Conservation (phyloP, 2,329 filamentous ascomycete species). For the Chrysosporium keratinophilum region DNA sequence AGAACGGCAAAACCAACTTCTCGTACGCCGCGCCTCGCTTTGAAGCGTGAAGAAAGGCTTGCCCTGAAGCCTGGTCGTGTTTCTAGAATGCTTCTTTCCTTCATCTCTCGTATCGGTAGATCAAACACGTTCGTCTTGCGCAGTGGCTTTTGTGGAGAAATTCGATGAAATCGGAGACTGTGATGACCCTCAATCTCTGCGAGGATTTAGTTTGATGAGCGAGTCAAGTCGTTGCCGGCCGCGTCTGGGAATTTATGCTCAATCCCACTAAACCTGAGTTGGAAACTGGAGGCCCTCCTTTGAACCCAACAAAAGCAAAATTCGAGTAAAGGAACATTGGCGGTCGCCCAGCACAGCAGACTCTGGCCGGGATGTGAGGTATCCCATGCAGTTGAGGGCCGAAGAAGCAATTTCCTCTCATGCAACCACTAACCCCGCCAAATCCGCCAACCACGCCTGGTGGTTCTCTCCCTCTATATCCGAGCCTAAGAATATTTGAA, state of each 20-base stretch:
- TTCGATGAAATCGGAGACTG: neutral
- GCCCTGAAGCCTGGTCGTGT: neutral
- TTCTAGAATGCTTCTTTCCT: constrained; percentile 9
- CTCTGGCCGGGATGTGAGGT: neutral
- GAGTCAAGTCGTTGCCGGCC: no score
- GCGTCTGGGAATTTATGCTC: no score
- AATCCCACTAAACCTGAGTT: constrained; percentile 2
- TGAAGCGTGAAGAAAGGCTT: neutral
- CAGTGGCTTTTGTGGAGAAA: neutral
- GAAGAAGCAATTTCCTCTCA: constrained; percentile 9
- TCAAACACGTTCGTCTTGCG: neutral
- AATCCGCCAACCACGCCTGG: neutral
- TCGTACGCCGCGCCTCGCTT: neutral
- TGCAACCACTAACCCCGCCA: neutral
- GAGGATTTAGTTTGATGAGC: no score
- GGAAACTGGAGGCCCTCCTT: constrained; percentile 1
- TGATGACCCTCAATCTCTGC: no score
- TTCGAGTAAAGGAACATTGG: neutral
- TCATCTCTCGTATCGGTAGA: constrained; percentile 8
- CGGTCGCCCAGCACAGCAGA: neutral
- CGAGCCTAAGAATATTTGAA: neutral
- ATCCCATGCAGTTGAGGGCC: constrained; percentile 1
- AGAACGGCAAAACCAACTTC: neutral
- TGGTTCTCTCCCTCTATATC: neutral
- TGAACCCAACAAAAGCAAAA: neutral